phyloP scores from a whole-genome alignment of 129 eudicot species.

The Artemisia annua region DNA sequence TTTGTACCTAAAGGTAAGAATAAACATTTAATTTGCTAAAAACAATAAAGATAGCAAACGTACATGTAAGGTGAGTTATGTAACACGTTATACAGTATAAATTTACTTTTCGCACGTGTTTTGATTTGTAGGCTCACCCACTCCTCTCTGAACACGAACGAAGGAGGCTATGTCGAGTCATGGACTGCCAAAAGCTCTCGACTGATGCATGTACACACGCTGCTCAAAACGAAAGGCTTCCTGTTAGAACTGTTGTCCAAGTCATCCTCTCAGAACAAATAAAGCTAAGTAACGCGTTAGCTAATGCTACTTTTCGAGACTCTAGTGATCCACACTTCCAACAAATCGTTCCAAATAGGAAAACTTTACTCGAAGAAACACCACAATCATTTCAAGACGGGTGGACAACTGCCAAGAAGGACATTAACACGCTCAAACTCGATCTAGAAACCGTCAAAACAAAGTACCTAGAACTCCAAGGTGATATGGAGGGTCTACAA shows the following conservation, averaged over 20 bases:
- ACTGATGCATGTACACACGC: constrained; percentile 92
- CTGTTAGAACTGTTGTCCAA: constrained; percentile 71
- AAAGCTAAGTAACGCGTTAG: constrained; percentile 67
- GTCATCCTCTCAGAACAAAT: constrained; percentile 91
- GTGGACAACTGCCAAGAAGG: constrained; percentile 83
- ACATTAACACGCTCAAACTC: constrained; percentile 75
- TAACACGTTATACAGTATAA: not conserved
- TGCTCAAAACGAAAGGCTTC: constrained; percentile 94
- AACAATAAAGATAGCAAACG: no score
- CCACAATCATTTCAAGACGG: constrained; percentile 97
- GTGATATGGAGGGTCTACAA: constrained; percentile 74
- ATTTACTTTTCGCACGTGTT: not conserved
- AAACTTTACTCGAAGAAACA: constrained; percentile 78
- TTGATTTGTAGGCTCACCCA: constrained; percentile 70
- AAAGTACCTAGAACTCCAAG: constrained; percentile 74
- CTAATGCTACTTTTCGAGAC: constrained; percentile 54
- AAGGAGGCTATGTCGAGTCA: constrained; percentile 72
- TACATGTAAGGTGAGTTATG: no score
- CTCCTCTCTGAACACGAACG: constrained; percentile 80
- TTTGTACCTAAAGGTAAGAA: constrained; percentile 83
- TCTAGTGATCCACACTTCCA: constrained; percentile 50
- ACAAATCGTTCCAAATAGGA: constrained; percentile 52
- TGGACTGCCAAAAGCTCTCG: constrained; percentile 89
- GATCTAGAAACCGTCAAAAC: constrained; percentile 77
- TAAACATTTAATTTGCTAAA: no score